Evolutionary conservation across 768 basidiomycete species (phyloP).

Genomic region (Rhizopogon salebrosus): DNA sequence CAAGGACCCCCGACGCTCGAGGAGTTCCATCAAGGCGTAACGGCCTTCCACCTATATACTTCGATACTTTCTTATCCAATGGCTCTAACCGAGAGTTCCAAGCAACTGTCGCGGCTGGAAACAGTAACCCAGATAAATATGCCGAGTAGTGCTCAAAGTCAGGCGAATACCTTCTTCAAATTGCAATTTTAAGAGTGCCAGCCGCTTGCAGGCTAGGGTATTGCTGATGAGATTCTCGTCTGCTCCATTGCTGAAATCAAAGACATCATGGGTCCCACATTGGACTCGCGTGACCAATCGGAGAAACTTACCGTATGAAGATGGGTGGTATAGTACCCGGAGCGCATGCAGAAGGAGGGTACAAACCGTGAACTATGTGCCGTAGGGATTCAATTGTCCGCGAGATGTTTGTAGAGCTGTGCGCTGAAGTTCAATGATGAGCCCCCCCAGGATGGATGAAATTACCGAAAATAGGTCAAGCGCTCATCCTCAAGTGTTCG

Average conservation of each 20-base stretch:
- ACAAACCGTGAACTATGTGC: conserved; percentile 70
- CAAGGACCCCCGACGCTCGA: conserved; percentile 67
- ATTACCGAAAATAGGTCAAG: conserved; percentile 56
- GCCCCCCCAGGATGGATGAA: background rate
- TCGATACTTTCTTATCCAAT: conserved; percentile 63
- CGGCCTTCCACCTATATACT: conserved; percentile 62
- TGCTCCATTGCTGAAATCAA: conserved; percentile 46
- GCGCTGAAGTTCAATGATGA: background rate
- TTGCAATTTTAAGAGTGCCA: conserved; percentile 54
- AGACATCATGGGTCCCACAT: background rate
- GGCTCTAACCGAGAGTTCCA: conserved; percentile 59
- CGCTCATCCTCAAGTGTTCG: conserved; percentile 38
- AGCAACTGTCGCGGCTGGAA: conserved; percentile 54
- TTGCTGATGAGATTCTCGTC: conserved; percentile 75
- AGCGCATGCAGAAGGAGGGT: conserved; percentile 48
- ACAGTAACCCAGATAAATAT: conserved; percentile 2
- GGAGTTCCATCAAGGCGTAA: conserved; percentile 74
- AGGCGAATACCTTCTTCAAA: conserved; percentile 53
- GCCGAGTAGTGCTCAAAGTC: background rate
- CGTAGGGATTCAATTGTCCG: conserved; percentile 73
- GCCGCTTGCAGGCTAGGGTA: conserved; percentile 58
- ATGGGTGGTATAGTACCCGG: conserved; percentile 43
- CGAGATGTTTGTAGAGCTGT: conserved; percentile 69
- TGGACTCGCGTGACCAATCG: background rate
- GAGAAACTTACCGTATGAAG: conserved; percentile 46